Conservation (phyloP, 805 yeast species). For the Metschnikowia lochheadii region DNA sequence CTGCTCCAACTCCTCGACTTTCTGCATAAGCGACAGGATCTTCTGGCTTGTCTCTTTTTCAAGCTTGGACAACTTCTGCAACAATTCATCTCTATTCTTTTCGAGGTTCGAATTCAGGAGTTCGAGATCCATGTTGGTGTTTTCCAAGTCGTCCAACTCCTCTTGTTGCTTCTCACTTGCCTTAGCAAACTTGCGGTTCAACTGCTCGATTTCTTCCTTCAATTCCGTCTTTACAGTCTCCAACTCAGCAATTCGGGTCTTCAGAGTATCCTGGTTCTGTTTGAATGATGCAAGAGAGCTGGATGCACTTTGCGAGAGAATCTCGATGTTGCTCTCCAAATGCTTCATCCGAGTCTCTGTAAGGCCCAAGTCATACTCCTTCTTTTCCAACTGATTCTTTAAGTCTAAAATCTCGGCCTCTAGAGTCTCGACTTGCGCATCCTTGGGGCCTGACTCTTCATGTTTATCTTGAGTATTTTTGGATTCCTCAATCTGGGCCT, state of each 20-base stretch:
- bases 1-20: conserved; percentile 9
- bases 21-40: conserved; percentile 8
- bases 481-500: not conserved
- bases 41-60: conserved; percentile 8
- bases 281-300: conserved; percentile 10
- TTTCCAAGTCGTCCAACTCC: conserved; percentile 16
- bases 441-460: not conserved
- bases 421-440: not conserved
- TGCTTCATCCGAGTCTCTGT: conserved; percentile 13
- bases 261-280: conserved; percentile 9
- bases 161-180: conserved; percentile 21
- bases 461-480: not conserved
- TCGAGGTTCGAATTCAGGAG: conserved; percentile 13
- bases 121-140: conserved; percentile 13
- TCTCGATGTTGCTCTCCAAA: conserved; percentile 14
- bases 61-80: conserved; percentile 6
- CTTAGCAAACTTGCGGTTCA: conserved; percentile 21
- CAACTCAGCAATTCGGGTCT: conserved; percentile 18
- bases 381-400: conserved; percentile 14
- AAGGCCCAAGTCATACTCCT: conserved; percentile 15
- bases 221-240: conserved; percentile 19
- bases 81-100: conserved; percentile 14
- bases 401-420: conserved; percentile 8
- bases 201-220: conserved; percentile 20
- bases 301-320: conserved; percentile 12